These are phyloP conservation scores for Populus ilicifolia DNA, from an alignment of 345 rosid genomes.

Conservation along the genomic window DNA sequence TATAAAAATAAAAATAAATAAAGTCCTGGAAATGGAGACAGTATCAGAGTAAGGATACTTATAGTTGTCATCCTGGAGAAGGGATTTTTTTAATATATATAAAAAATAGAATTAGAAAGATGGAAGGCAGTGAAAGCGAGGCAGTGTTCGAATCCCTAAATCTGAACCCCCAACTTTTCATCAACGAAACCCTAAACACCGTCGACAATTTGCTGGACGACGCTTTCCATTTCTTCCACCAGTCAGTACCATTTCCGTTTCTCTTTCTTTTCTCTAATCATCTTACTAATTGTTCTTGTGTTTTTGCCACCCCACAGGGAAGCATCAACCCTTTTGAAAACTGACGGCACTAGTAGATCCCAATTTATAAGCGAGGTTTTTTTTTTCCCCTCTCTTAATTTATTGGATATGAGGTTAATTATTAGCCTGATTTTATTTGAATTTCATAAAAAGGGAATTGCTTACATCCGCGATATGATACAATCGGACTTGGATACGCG, in stretches of 20 bases:
- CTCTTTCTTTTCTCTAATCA: not conserved
- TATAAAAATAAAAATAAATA: too few species aligned
- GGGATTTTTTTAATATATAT: too few species aligned
- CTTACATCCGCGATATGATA: constrained; percentile 41
- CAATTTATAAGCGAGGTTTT: constrained; percentile 46
- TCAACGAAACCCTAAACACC: constrained; percentile 68
- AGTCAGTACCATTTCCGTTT: constrained; percentile 28
- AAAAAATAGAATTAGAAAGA: not conserved
- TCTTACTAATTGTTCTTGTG: not conserved
- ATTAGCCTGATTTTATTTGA: not conserved
- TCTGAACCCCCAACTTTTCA: constrained; percentile 65
- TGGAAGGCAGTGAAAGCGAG: constrained; percentile 75
- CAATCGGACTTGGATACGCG: constrained; percentile 52
- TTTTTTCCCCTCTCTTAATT: not conserved
- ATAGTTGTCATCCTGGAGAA: too few species aligned
- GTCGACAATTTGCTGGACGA: constrained; percentile 58
- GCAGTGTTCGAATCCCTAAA: constrained; percentile 55
- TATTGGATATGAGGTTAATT: not conserved
- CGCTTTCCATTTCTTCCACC: constrained; percentile 56
- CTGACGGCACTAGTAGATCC: constrained; percentile 43
- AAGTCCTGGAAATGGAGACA: too few species aligned
- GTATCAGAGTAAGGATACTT: too few species aligned
- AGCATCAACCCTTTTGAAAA: constrained; percentile 46
- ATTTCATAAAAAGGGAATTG: constrained; percentile 48
- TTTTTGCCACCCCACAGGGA: constrained; percentile 47